Conservation (phyloP, 2,329 filamentous ascomycete genomes). For the Hypoxylon rubiginosum region DNA sequence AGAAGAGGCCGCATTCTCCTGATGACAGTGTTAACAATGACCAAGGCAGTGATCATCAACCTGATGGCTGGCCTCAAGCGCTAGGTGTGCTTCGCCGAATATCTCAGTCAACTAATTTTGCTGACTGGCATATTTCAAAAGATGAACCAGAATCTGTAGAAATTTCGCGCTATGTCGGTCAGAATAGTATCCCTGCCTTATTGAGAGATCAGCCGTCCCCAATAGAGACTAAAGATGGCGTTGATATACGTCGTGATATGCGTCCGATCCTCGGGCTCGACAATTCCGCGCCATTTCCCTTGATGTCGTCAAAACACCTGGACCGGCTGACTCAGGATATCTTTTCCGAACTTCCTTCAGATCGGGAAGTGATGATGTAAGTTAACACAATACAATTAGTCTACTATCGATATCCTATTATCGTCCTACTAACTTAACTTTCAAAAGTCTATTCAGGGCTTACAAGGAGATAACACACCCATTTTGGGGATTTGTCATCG, state of each 20-base stretch:
- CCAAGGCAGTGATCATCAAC: slow-evolving; percentile 55
- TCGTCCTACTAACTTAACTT: not conserved
- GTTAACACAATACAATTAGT: slow-evolving; percentile 42
- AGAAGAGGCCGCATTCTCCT: slow-evolving; percentile 61
- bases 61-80: slow-evolving; percentile 51
- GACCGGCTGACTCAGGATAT: slow-evolving; percentile 72
- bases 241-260: slow-evolving; percentile 74
- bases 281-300: slow-evolving; percentile 74
- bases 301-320: slow-evolving; percentile 75
- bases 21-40: slow-evolving; percentile 55
- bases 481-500: slow-evolving; percentile 77
- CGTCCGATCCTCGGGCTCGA: slow-evolving; percentile 75
- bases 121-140: slow-evolving; percentile 41
- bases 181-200: slow-evolving; percentile 77
- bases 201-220: slow-evolving; percentile 71
- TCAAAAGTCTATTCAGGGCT: slow-evolving; percentile 70
- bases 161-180: slow-evolving; percentile 72
- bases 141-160: slow-evolving; percentile 68
- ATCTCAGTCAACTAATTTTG: slow-evolving; percentile 22
- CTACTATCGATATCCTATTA: not conserved
- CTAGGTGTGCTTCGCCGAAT: slow-evolving; percentile 46
- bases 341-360: slow-evolving; percentile 71
- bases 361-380: slow-evolving; percentile 76
- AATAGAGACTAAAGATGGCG: slow-evolving; percentile 64
- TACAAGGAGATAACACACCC: slow-evolving; percentile 77